phyloP scores from a whole-genome alignment of 108 stramenopile species.

The Discostella pseudostelligera region DNA sequence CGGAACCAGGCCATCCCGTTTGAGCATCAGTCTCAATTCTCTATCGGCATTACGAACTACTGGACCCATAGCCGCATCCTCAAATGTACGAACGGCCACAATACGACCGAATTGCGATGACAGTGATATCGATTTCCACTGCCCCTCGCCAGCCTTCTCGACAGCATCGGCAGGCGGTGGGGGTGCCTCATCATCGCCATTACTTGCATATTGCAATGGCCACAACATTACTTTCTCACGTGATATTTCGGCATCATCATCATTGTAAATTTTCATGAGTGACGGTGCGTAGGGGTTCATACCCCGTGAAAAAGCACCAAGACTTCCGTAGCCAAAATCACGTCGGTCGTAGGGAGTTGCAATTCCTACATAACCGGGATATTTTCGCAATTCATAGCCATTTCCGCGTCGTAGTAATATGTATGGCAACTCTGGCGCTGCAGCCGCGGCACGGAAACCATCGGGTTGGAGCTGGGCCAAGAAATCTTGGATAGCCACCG shows the following conservation, averaged over 20 bases:
- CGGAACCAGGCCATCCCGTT: conserved; percentile 63
- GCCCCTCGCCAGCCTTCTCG: conserved; percentile 52
- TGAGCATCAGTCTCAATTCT: conserved; percentile 51
- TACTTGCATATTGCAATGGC: conserved; percentile 73
- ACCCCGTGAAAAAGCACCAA: conserved; percentile 72
- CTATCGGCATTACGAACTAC: conserved; percentile 71
- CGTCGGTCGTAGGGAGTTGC: conserved; percentile 66
- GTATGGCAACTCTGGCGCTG: conserved; percentile 81
- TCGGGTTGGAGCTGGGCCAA: conserved; percentile 70
- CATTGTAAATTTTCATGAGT: conserved; percentile 67
- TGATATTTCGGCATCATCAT: conserved; percentile 33
- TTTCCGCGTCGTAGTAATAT: conserved; percentile 76
- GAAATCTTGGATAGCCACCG: conserved; percentile 73
- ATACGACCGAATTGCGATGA: conserved; percentile 47
- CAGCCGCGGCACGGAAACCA: conserved; percentile 56
- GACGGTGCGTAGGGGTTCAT: conserved; percentile 81
- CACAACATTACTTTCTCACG: conserved; percentile 79
- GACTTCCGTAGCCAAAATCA: conserved; percentile 77
- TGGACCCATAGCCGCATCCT: conserved; percentile 79
- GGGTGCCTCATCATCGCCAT: conserved; percentile 48
- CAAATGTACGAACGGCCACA: conserved; percentile 74
- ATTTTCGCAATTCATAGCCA: conserved; percentile 80
- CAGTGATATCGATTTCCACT: conserved; percentile 53
- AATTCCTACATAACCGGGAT: conserved; percentile 65
- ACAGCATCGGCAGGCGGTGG: conserved; percentile 45